Evolutionary conservation across 2,329 filamentous ascomycete genomes (phyloP), one percentile per base, ranked within the genome.

Genomic region (Aureobasidium sp.): DNA sequence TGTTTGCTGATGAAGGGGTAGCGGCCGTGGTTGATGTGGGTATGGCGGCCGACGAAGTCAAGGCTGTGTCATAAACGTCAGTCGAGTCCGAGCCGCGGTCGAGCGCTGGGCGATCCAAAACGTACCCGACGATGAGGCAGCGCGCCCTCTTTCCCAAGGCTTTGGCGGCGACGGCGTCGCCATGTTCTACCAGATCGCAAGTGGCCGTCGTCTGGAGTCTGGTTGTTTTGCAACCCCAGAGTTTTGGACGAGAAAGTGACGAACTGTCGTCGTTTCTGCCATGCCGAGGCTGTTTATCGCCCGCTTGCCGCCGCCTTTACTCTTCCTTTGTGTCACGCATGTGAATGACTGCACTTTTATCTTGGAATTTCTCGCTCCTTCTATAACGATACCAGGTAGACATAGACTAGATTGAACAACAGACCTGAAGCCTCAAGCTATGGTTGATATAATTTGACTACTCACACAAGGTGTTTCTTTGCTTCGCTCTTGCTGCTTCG

Each of bases 61-160:
- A 42, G 20, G 57, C 57, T 60, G 57, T 48, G 42, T 37, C 42
- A 47, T 37, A 11, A 11, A 14, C 20, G 42, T 58, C 42, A 58
- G 55, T 58, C 31, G 55, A 48, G 42, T 39, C 39, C 25, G 39
- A 29, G 27, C 42, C n/a, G 39, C 20, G 37, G 49, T 53, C 49
- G 9, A 31, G 31, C 25, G 39, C 53, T 8, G 53, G 44, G 20
- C 29, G 29, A 27, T 29, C n/a, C 14, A 47, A 31, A 41, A 53
- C 59, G 45, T 65, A 72, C 69, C 68, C 52, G 69, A 69, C 45
- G 68, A 69, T 55, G 67, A 69, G 63, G 76, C 80, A 65, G 84
- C 83, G 76, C 87, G 88, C 67, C 87, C 83, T 75, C 88, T 85
- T 79, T 99, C 94, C 94, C 94, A 99, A 51, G 94, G 94, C 78